Evolutionary conservation across 371 early-diverging fungal species (phyloP), one percentile per base, ranked within the genome.

Genomic region (Zopfochytrium polystomum): DNA sequence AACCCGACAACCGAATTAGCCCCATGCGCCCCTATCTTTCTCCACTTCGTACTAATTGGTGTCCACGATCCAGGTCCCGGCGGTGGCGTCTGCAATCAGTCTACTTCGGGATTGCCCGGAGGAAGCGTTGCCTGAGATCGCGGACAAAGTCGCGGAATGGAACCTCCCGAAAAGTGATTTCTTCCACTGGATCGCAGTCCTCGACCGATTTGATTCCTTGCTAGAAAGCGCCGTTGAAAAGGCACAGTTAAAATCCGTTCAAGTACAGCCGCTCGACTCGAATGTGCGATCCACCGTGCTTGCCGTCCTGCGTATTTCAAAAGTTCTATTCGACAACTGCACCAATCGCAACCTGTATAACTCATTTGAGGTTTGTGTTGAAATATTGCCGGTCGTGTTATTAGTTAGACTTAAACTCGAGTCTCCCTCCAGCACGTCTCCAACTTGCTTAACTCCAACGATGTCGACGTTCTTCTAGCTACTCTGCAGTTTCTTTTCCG

Each of bases 281-380:
- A 13, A 63, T 62, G 22, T 83, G 81, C 26, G 83, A 84, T 58
- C 46, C 60, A n/a, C 60, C 87, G 27, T 94, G 32, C 60, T 91
- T 13, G 80, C 87, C 9, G 83, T 95, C 29, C 70, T 94, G 57
- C 67, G 78, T 30, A 84, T 96, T 44, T 87, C 93, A 22, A 77
- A 85, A 29, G 73, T 83, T 11, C 72, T 98, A 49, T 87, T 93
- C 75, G 97, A 98, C 67, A 91, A 90, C 66, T 93, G 95, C 68
- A 91, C 95, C 32, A 97, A 94, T 69, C 81, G 97, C 57, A 91
- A 89, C 62, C 79, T 96, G 27, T 98, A 94, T 69, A 88, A 85
- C 48, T 95, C 95, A 7, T 90, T 88, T 46, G 96, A 96, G 80
- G 94, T 91, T 76, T 61, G 66, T 30, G 11, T 9, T 13, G 11